Evolutionary conservation across 2,329 filamentous ascomycete genomes (phyloP).

Genomic region (Cryphonectria radicalis): DNA sequence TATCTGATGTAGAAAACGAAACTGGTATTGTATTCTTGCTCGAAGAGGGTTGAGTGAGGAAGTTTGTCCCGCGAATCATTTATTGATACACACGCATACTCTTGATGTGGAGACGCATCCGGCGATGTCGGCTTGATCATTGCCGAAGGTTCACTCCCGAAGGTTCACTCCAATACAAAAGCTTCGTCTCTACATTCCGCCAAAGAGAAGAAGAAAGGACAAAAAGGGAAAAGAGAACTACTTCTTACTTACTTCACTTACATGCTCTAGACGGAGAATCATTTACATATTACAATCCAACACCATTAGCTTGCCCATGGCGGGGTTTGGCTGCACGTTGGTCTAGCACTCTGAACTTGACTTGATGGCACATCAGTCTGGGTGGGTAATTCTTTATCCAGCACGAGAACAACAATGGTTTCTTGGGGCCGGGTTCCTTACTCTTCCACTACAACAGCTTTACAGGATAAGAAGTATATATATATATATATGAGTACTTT

Average conservation of each 20-base stretch:
- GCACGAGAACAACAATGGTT: not conserved
- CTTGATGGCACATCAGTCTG: not conserved
- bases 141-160: not conserved
- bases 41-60: not conserved
- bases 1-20: not conserved
- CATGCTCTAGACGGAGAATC: too few species aligned
- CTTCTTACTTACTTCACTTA: too few species aligned
- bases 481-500: not conserved
- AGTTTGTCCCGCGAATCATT: not conserved
- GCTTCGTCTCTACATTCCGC: not conserved
- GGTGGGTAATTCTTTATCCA: not conserved
- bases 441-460: not conserved
- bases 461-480: not conserved
- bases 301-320: too few species aligned
- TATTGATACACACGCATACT: not conserved
- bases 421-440: not conserved
- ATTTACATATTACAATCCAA: too few species aligned
- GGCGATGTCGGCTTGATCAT: slow-evolving; percentile 1
- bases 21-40: not conserved
- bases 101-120: not conserved
- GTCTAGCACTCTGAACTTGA: not conserved
- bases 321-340: too few species aligned
- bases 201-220: not conserved
- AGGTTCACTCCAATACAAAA: not conserved
- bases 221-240: not conserved